phyloP scores from a whole-genome alignment of 1,284 basidiomycete genomes.

The Ganoderma multipileum region DNA sequence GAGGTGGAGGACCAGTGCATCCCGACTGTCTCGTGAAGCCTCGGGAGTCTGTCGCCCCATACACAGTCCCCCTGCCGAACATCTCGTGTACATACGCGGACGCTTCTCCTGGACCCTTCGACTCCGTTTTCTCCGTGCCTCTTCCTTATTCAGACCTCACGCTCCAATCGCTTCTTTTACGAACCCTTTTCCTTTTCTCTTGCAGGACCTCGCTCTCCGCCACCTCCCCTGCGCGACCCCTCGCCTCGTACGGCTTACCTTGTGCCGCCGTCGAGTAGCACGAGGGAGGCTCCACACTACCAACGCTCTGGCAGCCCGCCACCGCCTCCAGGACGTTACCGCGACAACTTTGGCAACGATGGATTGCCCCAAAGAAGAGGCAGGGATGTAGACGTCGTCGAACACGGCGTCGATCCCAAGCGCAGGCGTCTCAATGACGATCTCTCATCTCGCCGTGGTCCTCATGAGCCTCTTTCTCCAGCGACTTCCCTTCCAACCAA shows the following conservation, averaged over 20 bases:
- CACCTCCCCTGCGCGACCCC: slow-evolving; percentile 34
- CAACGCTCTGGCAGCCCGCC: slow-evolving; percentile 29
- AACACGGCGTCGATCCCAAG: slow-evolving; percentile 37
- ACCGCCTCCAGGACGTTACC: slow-evolving; percentile 27
- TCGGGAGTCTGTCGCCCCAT: slow-evolving; percentile 53
- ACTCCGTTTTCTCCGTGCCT: slow-evolving; percentile 45
- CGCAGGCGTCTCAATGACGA: slow-evolving; percentile 42
- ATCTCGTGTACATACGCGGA: slow-evolving; percentile 57
- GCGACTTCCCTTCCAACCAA: slow-evolving; percentile 30
- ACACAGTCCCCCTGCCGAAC: slow-evolving; percentile 48
- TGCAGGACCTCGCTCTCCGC: slow-evolving; percentile 62
- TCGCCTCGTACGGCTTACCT: slow-evolving; percentile 13
- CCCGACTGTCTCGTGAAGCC: slow-evolving; percentile 55
- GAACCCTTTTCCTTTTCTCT: slow-evolving; percentile 48
- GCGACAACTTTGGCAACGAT: slow-evolving; percentile 32
- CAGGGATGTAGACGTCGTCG: slow-evolving; percentile 34
- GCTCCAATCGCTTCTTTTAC: slow-evolving; percentile 34
- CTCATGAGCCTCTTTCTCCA: slow-evolving; percentile 24
- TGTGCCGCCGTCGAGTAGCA: slow-evolving; percentile 16
- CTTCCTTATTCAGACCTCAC: slow-evolving; percentile 39
- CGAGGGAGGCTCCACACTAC: slow-evolving; percentile 27
- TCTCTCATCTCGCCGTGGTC: slow-evolving; percentile 32
- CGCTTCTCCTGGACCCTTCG: slow-evolving; percentile 40
- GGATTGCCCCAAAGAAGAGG: slow-evolving; percentile 39
- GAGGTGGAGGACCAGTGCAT: slow-evolving; percentile 54